Conservation (phyloP, 1,139 yeast species). For the Scheffersomyces cryptocercus region DNA sequence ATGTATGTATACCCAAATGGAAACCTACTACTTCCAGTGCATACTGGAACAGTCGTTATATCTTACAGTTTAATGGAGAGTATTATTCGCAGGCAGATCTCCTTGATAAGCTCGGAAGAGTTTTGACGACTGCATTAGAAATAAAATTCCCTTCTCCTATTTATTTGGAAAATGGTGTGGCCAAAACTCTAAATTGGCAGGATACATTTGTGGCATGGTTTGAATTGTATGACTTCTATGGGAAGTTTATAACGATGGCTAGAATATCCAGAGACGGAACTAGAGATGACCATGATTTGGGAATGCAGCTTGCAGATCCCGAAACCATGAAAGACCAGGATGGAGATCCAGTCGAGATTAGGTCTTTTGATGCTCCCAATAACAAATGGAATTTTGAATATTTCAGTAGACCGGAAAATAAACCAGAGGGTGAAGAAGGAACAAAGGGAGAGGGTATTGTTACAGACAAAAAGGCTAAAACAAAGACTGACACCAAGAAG, state of each 20-base stretch:
- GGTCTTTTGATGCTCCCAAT: slow-evolving; percentile 19
- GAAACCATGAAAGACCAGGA: slow-evolving; percentile 31
- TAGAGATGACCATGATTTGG: slow-evolving; percentile 12
- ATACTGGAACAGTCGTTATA: slow-evolving; percentile 23
- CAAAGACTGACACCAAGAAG: no score
- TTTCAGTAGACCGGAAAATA: slow-evolving; percentile 10
- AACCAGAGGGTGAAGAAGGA: neutral
- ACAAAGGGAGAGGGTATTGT: no score
- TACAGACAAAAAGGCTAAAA: no score
- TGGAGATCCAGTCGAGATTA: slow-evolving; percentile 24
- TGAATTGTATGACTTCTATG: slow-evolving; percentile 37
- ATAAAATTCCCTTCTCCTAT: slow-evolving; percentile 31
- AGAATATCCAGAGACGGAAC: slow-evolving; percentile 27
- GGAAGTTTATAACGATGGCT: slow-evolving; percentile 27
- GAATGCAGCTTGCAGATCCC: slow-evolving; percentile 32
- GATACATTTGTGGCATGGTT: slow-evolving; percentile 39
- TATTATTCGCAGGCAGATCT: slow-evolving; percentile 16
- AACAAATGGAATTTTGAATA: slow-evolving; percentile 29
- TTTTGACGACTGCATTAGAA: slow-evolving; percentile 25
- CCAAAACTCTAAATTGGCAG: slow-evolving; percentile 26
- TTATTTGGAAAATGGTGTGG: slow-evolving; percentile 9
- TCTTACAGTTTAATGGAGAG: slow-evolving; percentile 27
- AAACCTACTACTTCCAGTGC: slow-evolving; percentile 10
- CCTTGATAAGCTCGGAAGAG: slow-evolving; percentile 18
- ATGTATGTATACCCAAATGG: slow-evolving; percentile 22